Percentiles rank a stretch among this genome's conserved stretches.
Conservation (phyloP, 2,329 filamentous ascomycete genomes). For the Elsinoe australis region DNA sequence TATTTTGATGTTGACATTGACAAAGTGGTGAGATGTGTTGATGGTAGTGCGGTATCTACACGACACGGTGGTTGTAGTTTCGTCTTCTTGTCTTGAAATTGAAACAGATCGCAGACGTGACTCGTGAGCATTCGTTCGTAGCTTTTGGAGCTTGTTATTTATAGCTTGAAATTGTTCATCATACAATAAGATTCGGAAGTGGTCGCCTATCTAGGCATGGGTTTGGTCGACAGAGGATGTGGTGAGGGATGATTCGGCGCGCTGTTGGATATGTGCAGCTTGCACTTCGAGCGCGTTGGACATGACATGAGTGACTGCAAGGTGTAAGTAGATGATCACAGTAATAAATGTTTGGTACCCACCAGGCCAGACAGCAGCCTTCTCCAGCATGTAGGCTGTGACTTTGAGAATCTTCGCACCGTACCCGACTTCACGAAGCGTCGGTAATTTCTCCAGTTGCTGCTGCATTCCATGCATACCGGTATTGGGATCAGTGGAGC, state of each 20-base stretch:
- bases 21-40: too few species aligned
- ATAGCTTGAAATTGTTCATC: conserved; percentile 5
- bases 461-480: conserved; percentile 28
- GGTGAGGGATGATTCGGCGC: conserved; percentile 44
- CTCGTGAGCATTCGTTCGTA: conserved; percentile 8
- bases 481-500: conserved; percentile 45
- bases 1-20: neutral
- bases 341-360: too few species aligned
- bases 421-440: conserved; percentile 59
- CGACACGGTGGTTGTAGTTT: neutral
- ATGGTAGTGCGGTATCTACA: neutral
- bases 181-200: neutral
- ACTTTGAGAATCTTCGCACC: conserved; percentile 77
- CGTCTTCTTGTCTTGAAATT: neutral
- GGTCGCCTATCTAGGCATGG: neutral
- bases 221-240: conserved; percentile 9
- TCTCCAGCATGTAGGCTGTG: conserved; percentile 79
- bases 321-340: conserved; percentile 28
- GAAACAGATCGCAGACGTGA: neutral
- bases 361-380: conserved; percentile 89
- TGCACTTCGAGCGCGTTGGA: conserved; percentile 58
- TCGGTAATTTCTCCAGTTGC: conserved; percentile 41
- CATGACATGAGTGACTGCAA: conserved; percentile 59
- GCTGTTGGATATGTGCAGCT: conserved; percentile 55
- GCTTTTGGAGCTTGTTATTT: conserved; percentile 6